Conservation (phyloP, 2,329 filamentous ascomycete genomes). For the Delphinella strobiligena region DNA sequence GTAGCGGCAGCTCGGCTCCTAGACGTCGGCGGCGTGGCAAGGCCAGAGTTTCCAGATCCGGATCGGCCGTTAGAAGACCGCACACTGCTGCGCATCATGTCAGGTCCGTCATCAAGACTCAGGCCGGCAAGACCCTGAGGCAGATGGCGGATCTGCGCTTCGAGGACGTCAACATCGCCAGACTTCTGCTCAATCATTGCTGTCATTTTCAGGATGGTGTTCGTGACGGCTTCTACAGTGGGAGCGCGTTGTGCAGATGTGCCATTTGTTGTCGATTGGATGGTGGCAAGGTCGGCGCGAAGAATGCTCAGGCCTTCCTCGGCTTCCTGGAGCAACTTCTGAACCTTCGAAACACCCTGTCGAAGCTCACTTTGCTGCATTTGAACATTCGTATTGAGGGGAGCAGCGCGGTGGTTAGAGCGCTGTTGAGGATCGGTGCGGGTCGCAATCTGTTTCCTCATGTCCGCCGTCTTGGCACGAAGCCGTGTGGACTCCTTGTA, state of each 20-base stretch:
- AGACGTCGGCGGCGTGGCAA: constrained; percentile 24
- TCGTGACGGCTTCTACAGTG: constrained; percentile 82
- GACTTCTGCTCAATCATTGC: constrained; percentile 83
- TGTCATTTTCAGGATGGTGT: constrained; percentile 88
- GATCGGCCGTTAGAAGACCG: constrained; percentile 12
- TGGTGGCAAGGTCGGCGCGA: constrained; percentile 60
- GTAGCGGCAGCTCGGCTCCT: constrained; percentile 19
- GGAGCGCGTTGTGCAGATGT: constrained; percentile 45
- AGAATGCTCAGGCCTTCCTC: constrained; percentile 73
- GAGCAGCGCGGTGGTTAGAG: constrained; percentile 54
- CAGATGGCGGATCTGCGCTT: constrained; percentile 71
- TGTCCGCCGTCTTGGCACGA: constrained; percentile 62
- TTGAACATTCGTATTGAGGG: constrained; percentile 73
- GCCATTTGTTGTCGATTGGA: constrained; percentile 31
- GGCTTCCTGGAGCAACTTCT: constrained; percentile 61
- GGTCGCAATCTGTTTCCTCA: constrained; percentile 62
- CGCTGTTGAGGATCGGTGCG: constrained; percentile 55
- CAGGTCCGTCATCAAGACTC: constrained; percentile 19
- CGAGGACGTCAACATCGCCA: constrained; percentile 80
- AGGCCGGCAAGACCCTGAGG: constrained; percentile 20
- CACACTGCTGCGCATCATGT: constrained; percentile 19
- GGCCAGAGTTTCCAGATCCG: constrained; percentile 17
- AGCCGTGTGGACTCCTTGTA: constrained; percentile 59
- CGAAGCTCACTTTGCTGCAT: constrained; percentile 76
- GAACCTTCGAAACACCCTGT: constrained; percentile 59